phyloP scores from a whole-genome alignment of 495 filamentous ascomycete species.

The Hypoxylon trugodes region DNA sequence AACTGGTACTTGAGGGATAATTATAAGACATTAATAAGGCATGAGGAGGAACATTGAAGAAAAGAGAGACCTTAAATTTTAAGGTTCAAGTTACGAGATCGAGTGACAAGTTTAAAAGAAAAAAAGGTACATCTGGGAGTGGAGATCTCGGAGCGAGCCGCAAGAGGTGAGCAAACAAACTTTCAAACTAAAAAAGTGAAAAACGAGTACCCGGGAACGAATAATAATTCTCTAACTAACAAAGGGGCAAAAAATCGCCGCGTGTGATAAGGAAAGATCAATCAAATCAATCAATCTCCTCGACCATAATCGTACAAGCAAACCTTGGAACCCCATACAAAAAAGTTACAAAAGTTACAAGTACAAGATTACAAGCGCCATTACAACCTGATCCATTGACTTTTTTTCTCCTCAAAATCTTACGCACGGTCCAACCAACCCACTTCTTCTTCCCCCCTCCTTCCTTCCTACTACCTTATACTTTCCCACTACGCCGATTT shows the following conservation, averaged over 20 bases:
- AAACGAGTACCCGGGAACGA: slow-evolving; percentile 27
- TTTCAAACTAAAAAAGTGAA: slow-evolving; percentile 26
- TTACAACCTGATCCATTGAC: too few relatives aligned
- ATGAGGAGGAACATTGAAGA: too few relatives aligned
- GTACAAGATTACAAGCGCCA: too few relatives aligned
- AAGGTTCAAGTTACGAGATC: slow-evolving; percentile 1
- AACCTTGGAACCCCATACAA: slow-evolving; percentile 17
- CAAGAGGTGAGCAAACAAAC: slow-evolving; percentile 37
- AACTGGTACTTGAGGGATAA: too few relatives aligned
- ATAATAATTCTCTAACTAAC: slow-evolving; percentile 27
- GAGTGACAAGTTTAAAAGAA: slow-evolving; percentile 7
- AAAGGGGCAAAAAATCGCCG: slow-evolving; percentile 23
- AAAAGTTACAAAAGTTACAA: not conserved
- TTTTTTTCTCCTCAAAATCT: not conserved
- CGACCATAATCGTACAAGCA: slow-evolving; percentile 41
- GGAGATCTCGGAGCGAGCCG: slow-evolving; percentile 38
- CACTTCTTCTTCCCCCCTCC: slow-evolving; percentile 6
- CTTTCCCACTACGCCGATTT: slow-evolving; percentile 11
- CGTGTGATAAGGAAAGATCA: slow-evolving; percentile 18
- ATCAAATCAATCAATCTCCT: slow-evolving; percentile 12
- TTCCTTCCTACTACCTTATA: too few relatives aligned
- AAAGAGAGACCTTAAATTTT: not conserved
- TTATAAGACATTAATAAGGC: too few relatives aligned
- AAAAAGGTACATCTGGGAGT: slow-evolving; percentile 11
- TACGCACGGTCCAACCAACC: slow-evolving; percentile 32